Base-by-base conservation (phyloP, 352 stramenopile species). In the Phytophthora uliginosa region DNA sequence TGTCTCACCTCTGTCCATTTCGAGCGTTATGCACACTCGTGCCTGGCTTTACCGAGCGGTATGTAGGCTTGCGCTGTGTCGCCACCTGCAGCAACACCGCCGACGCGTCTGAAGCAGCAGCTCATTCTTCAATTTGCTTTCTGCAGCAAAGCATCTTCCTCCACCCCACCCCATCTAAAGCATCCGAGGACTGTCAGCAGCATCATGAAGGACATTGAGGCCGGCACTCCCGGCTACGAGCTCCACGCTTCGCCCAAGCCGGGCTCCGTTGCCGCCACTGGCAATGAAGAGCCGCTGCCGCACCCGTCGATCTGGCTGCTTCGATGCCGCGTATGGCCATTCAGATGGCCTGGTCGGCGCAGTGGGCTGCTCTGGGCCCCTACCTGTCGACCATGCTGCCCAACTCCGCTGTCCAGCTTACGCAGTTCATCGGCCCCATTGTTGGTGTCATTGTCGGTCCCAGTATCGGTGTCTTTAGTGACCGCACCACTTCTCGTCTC, bases 351-450 rank as follows among this genome's bases (percentile, higher is more conserved):
- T 76, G 69, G 69, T 76, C 69, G n/a, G 69, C 69, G 0, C 69
- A 76, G 20, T 76, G 69, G 69, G 69, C 69, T 5, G 81, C 77
- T 54, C 42, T 88, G n/a, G 78, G 78, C 1, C 81, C 81, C 5
- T 82, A 83, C 61, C 66, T 88, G 24, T 69, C 70, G 36, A 81
- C 71, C 17, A 84, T 88, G 73, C 51, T 88, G 48, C 48, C 76
- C 18, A 76, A 74, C 42, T 84, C 53, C 3, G 58, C 73, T 5
- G 81, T 88, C 2, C 78, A 88, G 71, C 33, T 54, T 17, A 75
- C 68, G 0, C 68, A 75, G 40, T 75, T 71, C 55, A 75, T 75
- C 42, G 69, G 69, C 3, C 69, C 69, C 18, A 76, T 76, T 22
- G 69, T 76, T 31, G 69, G 69, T 56, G 69, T 76, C 24, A 67